Conservation (phyloP, 495 filamentous ascomycete species). For the Tuber brumale region DNA sequence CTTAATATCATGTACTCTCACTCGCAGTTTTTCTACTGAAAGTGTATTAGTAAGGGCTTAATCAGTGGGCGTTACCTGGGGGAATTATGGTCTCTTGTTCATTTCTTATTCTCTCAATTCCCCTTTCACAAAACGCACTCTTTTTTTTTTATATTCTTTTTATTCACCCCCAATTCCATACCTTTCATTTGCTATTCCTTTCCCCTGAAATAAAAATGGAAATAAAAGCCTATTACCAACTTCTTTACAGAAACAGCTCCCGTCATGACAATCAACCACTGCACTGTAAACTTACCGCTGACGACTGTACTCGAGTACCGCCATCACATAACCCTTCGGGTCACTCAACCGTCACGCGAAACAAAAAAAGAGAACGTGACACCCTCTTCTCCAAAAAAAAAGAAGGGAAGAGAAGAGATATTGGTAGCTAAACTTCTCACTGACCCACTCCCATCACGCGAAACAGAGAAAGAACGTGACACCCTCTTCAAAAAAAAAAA, state of each 20-base stretch:
- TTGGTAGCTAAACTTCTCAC: neutral
- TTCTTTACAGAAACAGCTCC: neutral
- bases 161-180: neutral
- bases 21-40: neutral
- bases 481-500: neutral
- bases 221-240: neutral
- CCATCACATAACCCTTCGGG: neutral
- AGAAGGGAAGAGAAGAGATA: neutral
- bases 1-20: constrained; percentile 2
- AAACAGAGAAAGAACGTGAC: neutral
- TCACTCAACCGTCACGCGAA: neutral
- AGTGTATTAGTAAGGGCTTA: neutral
- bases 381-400: neutral
- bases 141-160: neutral
- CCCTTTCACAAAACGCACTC: neutral
- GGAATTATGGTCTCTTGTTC: neutral
- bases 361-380: neutral
- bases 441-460: neutral
- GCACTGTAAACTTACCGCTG: neutral
- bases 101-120: neutral
- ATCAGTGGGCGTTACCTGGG: neutral
- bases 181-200: neutral
- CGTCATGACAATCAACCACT: neutral
- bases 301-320: neutral
- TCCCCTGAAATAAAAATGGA: neutral